These are phyloP conservation scores for Saccharomyces pastorianus DNA, from an alignment of 1,139 yeast genomes.

Conservation along the genomic window DNA sequence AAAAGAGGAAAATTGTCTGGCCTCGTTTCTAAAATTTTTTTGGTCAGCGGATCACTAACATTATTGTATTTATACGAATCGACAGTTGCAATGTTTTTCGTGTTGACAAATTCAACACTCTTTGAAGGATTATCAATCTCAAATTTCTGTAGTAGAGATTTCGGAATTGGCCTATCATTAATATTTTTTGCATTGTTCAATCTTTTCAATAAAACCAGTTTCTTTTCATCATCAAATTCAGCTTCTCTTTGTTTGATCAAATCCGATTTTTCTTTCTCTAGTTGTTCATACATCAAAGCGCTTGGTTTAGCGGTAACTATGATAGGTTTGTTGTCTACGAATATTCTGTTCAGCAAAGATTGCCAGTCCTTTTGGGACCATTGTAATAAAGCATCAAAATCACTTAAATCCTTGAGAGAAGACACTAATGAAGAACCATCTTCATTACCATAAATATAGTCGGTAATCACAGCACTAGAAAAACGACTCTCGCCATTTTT, in stretches of 20 bases:
- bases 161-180: slow-evolving; percentile 73
- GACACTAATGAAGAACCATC: slow-evolving; percentile 49
- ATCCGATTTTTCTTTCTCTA: slow-evolving; percentile 46
- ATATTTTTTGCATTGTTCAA: slow-evolving; percentile 54
- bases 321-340: slow-evolving; percentile 62
- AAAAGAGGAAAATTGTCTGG: slow-evolving; percentile 56
- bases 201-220: slow-evolving; percentile 41
- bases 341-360: slow-evolving; percentile 42
- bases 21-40: slow-evolving; percentile 30
- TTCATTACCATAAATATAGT: slow-evolving; percentile 67
- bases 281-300: slow-evolving; percentile 43
- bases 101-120: slow-evolving; percentile 58
- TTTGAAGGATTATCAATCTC: slow-evolving; percentile 67
- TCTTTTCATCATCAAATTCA: slow-evolving; percentile 54
- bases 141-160: slow-evolving; percentile 49
- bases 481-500: slow-evolving; percentile 50
- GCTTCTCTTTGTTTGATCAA: slow-evolving; percentile 43
- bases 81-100: slow-evolving; percentile 45
- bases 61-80: slow-evolving; percentile 29
- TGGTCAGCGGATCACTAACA: slow-evolving; percentile 21
- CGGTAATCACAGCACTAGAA: slow-evolving; percentile 62
- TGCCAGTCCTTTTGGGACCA: slow-evolving; percentile 74
- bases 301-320: slow-evolving; percentile 76
- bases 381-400: slow-evolving; percentile 46
- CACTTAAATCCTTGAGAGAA: slow-evolving; percentile 49